Conservation (phyloP, 352 stramenopile species). For the Thraustotheca clavata region DNA sequence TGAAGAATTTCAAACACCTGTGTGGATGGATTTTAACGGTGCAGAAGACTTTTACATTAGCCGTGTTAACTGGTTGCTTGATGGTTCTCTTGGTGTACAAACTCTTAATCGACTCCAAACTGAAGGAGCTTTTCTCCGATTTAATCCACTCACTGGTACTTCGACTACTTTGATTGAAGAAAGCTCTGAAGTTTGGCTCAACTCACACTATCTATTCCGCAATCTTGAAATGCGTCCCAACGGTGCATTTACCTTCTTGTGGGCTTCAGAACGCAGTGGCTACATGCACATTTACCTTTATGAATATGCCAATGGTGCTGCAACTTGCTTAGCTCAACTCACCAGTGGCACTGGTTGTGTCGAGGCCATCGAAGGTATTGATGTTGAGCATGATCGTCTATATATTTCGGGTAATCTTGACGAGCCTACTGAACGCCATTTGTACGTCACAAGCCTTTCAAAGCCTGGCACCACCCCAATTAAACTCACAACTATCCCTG, state of each 20-base stretch:
- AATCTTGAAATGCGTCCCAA: conserved; percentile 71
- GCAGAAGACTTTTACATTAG: conserved; percentile 86
- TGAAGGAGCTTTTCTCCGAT: conserved; percentile 57
- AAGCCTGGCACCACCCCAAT: conserved; percentile 22
- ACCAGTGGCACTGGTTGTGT: conserved; percentile 65
- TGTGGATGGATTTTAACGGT: conserved; percentile 71
- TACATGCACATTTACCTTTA: conserved; percentile 96
- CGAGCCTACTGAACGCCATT: conserved; percentile 84
- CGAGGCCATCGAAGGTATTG: conserved; percentile 75
- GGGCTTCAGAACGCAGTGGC: conserved; percentile 89
- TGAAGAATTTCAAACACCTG: conserved; percentile 26
- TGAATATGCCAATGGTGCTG: conserved; percentile 54
- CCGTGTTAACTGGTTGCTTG: conserved; percentile 91
- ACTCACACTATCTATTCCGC: conserved; percentile 91
- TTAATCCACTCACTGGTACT: conserved; percentile 63
- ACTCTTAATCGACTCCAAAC: conserved; percentile 76
- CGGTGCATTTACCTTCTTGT: conserved; percentile 91
- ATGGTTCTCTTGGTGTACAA: conserved; percentile 89
- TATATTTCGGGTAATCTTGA: conserved; percentile 85
- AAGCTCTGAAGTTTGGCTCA: conserved; percentile 89
- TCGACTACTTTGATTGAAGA: conserved; percentile 82
- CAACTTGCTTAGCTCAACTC: conserved; percentile 40
- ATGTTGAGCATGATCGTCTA: conserved; percentile 70
- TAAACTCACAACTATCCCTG: conserved; percentile 59
- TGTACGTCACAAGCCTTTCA: conserved; percentile 80